phyloP scores from a whole-genome alignment of 495 filamentous ascomycete species.

The Aspergillus steynii region DNA sequence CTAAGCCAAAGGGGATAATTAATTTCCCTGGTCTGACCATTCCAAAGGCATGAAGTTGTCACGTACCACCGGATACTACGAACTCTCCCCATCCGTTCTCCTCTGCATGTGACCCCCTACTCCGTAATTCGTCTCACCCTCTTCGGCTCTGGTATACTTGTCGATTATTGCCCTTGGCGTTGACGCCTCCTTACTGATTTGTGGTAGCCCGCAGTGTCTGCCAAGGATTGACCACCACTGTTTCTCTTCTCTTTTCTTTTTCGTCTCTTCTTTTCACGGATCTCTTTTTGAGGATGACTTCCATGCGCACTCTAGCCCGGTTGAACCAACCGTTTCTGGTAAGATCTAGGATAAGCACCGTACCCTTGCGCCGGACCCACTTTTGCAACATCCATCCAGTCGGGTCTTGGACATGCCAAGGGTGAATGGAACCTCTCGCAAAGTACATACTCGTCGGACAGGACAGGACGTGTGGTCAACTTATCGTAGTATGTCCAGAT shows the following conservation, averaged over 20 bases:
- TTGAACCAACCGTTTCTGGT: conserved; percentile 21
- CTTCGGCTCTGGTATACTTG: background rate
- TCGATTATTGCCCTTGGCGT: background rate
- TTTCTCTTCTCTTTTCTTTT: background rate
- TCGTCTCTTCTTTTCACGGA: background rate
- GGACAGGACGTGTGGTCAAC: no score
- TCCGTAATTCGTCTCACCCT: no score
- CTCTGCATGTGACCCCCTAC: background rate
- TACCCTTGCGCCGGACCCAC: conserved; percentile 30
- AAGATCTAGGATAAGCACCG: conserved; percentile 28
- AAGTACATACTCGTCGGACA: no score
- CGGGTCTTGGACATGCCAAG: conserved; percentile 14
- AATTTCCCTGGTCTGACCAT: no score
- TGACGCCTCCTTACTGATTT: background rate
- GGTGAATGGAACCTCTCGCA: conserved; percentile 14
- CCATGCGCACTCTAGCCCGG: background rate
- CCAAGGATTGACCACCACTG: conserved; percentile 6
- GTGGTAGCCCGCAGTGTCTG: conserved; percentile 6
- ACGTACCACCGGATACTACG: no score
- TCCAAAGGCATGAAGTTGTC: no score
- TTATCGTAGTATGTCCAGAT: no score
- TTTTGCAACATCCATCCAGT: conserved; percentile 10
- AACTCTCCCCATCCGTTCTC: background rate
- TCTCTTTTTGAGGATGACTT: background rate
- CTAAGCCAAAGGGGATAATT: no score